A percentile compares a stretch with the other conserved stretches of the same genome.
Evolutionary conservation across 164 flowering plant species (phyloP).

Genomic region (Hamamelis virginiana): DNA sequence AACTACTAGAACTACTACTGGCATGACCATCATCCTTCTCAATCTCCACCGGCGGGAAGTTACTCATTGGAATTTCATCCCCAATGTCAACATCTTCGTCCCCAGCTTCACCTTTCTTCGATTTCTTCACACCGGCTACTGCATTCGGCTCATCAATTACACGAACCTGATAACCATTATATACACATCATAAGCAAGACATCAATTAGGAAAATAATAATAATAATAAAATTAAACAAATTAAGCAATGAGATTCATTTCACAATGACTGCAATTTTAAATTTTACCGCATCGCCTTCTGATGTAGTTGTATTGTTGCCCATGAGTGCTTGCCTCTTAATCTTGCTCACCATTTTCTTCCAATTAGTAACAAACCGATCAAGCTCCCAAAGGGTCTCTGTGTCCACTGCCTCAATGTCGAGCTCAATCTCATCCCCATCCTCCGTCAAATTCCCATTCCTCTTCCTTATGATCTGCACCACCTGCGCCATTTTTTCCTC

Average conservation of each 20-base stretch:
- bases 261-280: constrained; percentile 11
- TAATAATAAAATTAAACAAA: background rate
- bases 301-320: constrained; percentile 20
- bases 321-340: constrained; percentile 56
- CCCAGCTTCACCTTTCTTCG: constrained; percentile 38
- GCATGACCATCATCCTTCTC: constrained; percentile 59
- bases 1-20: constrained; percentile 43
- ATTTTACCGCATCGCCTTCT: constrained; percentile 33
- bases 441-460: constrained; percentile 43
- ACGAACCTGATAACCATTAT: constrained; percentile 20
- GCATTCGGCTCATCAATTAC: constrained; percentile 24
- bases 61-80: constrained; percentile 42
- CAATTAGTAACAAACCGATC: constrained; percentile 66
- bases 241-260: background rate
- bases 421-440: constrained; percentile 84
- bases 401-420: constrained; percentile 68
- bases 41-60: constrained; percentile 70
- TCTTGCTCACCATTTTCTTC: constrained; percentile 65
- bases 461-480: constrained; percentile 53
- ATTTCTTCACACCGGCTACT: constrained; percentile 24
- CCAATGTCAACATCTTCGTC: constrained; percentile 58
- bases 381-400: constrained; percentile 82
- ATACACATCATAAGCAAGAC: background rate
- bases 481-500: constrained; percentile 68
- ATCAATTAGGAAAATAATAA: background rate